A percentile compares a stretch with the other conserved stretches of the same genome.
These are phyloP conservation scores for Diutina catenulata DNA, from an alignment of 1,139 yeast species.

Conservation along the genomic window DNA sequence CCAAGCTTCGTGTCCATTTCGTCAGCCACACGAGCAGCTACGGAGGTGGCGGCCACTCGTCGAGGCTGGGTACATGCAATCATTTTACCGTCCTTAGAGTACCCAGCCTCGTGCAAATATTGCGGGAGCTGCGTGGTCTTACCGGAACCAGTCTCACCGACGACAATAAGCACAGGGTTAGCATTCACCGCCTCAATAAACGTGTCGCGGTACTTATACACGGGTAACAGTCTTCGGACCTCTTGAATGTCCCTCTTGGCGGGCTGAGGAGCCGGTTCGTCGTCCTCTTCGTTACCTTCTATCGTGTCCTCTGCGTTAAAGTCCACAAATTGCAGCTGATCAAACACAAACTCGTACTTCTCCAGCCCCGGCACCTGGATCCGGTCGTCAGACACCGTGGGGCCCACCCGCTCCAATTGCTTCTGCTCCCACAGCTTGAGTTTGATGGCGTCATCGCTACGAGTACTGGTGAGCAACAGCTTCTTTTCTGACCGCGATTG, in stretches of 20 bases:
- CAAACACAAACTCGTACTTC: conserved; percentile 75
- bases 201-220: conserved; percentile 48
- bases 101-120: conserved; percentile 74
- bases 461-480: conserved; percentile 11
- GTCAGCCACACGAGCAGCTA: conserved; percentile 83
- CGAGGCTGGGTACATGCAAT: conserved; percentile 86
- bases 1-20: conserved; percentile 71
- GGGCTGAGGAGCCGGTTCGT: neutral
- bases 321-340: conserved; percentile 60
- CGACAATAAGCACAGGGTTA: conserved; percentile 74
- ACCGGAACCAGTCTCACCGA: conserved; percentile 97
- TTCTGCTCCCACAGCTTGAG: conserved; percentile 49
- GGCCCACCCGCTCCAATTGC: conserved; percentile 42
- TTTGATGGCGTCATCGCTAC: conserved; percentile 19
- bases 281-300: conserved; percentile 5
- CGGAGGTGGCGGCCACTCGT: conserved; percentile 91
- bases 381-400: conserved; percentile 27
- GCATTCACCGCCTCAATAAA: conserved; percentile 50
- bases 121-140: conserved; percentile 95
- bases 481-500: conserved; percentile 11
- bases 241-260: conserved; percentile 18
- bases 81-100: conserved; percentile 22
- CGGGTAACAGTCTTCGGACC: conserved; percentile 64
- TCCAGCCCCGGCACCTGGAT: conserved; percentile 34
- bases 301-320: conserved; percentile 36